These are phyloP conservation scores for Kwoniella bestiolae DNA, from an alignment of 768 basidiomycete genomes.

Conservation along the genomic window DNA sequence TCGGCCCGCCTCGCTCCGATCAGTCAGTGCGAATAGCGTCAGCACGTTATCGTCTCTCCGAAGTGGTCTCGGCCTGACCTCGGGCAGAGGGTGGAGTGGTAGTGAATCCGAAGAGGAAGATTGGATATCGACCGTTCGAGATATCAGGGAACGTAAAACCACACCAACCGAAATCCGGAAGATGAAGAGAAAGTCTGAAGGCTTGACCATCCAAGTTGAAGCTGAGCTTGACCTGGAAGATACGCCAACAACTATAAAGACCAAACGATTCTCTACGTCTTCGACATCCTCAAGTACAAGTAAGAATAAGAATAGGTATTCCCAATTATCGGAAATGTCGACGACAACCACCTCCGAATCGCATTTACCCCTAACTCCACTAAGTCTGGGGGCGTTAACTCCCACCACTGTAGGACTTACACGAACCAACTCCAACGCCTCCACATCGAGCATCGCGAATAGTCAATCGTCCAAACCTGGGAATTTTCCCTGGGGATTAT, in stretches of 20 bases:
- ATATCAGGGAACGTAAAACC: slow-evolving; percentile 1
- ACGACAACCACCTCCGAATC: background rate
- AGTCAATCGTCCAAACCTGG: background rate
- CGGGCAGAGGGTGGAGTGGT: slow-evolving; percentile 38
- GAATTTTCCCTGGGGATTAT: slow-evolving; percentile 22
- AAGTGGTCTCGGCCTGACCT: slow-evolving; percentile 16
- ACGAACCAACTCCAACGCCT: slow-evolving; percentile 6
- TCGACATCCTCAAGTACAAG: background rate
- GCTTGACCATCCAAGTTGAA: background rate
- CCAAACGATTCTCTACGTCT: background rate
- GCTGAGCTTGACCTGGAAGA: background rate
- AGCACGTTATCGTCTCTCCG: background rate
- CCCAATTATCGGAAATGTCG: slow-evolving; percentile 14
- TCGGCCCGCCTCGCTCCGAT: slow-evolving; percentile 11
- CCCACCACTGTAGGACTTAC: background rate
- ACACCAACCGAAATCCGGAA: background rate
- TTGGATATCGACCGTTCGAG: slow-evolving; percentile 28
- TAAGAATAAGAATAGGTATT: slow-evolving; percentile 10
- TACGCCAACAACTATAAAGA: slow-evolving; percentile 7
- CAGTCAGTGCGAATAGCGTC: slow-evolving; percentile 14
- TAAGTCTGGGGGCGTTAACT: slow-evolving; percentile 1
- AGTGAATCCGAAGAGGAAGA: slow-evolving; percentile 48
- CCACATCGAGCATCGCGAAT: background rate
- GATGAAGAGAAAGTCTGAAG: background rate
- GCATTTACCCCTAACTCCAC: slow-evolving; percentile 8